Percentiles rank a stretch among this genome's conserved stretches.
Evolutionary conservation across 2,329 filamentous ascomycete species (phyloP).

Genomic region (Rutstroemia sp.): DNA sequence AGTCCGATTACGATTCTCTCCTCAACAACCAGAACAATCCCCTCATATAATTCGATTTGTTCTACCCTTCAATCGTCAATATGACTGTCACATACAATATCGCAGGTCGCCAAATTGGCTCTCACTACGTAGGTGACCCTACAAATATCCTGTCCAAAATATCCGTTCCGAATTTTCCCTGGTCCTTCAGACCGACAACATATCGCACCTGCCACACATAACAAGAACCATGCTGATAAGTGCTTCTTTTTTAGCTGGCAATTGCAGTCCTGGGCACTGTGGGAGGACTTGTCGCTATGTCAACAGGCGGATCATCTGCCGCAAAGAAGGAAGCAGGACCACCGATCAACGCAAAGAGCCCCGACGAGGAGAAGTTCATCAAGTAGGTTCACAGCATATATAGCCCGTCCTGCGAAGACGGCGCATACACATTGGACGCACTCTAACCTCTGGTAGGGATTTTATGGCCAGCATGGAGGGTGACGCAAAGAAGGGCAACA

Average conservation of each 20-base stretch:
- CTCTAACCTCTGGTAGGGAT: conserved; percentile 7
- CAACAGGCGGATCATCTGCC: conserved; percentile 19
- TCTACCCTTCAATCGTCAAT: conserved; percentile 15
- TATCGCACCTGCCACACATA: background rate
- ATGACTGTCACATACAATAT: conserved; percentile 30
- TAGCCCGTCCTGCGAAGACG: background rate
- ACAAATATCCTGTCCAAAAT: background rate
- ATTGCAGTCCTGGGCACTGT: conserved; percentile 26
- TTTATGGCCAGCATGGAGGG: conserved; percentile 11
- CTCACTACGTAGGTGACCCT: conserved; percentile 26
- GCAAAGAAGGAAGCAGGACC: conserved; percentile 25
- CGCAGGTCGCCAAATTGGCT: conserved; percentile 29
- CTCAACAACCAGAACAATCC: background rate
- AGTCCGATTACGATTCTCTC: background rate
- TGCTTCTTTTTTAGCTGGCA: conserved; percentile 23
- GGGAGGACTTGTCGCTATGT: conserved; percentile 12
- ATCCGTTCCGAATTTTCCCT: conserved; percentile 14
- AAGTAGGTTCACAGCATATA: conserved; percentile 22
- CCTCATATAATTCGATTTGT: background rate
- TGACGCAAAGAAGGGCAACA: conserved; percentile 21
- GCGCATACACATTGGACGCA: background rate
- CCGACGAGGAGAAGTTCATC: conserved; percentile 31
- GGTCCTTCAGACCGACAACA: conserved; percentile 11
- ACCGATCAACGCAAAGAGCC: conserved; percentile 30
- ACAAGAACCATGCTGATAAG: conserved; percentile 14